These are phyloP conservation scores for Russula abietina DNA, from an alignment of 768 basidiomycete genomes.

Conservation along the genomic window DNA sequence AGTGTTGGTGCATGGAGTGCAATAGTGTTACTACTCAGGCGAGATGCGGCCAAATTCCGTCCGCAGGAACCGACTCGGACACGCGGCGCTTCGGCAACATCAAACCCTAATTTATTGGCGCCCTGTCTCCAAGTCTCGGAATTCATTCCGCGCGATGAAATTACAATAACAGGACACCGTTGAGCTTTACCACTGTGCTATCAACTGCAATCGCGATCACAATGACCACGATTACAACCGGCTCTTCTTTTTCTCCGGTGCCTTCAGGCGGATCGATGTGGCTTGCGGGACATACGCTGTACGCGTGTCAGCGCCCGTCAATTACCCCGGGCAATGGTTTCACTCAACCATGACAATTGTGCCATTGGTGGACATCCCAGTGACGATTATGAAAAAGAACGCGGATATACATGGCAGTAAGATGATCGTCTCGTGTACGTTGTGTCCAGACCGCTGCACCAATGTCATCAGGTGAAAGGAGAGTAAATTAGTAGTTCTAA, in stretches of 20 bases:
- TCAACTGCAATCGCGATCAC: too few species aligned
- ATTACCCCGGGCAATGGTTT: neutral
- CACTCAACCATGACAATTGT: neutral
- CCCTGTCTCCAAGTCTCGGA: too few species aligned
- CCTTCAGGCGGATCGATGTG: neutral
- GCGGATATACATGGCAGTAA: neutral
- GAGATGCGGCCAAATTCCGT: neutral
- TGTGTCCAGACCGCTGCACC: neutral
- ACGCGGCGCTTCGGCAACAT: neutral
- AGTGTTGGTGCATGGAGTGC: constrained; percentile 9
- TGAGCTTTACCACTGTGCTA: neutral
- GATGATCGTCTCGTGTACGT: neutral
- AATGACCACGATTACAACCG: neutral
- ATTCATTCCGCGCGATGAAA: too few species aligned
- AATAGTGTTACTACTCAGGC: neutral
- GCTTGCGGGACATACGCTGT: neutral
- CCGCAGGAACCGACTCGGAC: neutral
- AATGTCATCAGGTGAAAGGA: neutral
- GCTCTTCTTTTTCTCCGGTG: neutral
- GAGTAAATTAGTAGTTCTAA: neutral
- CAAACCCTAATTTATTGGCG: too few species aligned
- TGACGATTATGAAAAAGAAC: neutral
- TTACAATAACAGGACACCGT: too few species aligned
- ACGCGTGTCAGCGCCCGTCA: neutral
- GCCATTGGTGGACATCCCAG: neutral